Conservation (phyloP, 352 stramenopile genomes). For the Heterotrichella gracilis region DNA sequence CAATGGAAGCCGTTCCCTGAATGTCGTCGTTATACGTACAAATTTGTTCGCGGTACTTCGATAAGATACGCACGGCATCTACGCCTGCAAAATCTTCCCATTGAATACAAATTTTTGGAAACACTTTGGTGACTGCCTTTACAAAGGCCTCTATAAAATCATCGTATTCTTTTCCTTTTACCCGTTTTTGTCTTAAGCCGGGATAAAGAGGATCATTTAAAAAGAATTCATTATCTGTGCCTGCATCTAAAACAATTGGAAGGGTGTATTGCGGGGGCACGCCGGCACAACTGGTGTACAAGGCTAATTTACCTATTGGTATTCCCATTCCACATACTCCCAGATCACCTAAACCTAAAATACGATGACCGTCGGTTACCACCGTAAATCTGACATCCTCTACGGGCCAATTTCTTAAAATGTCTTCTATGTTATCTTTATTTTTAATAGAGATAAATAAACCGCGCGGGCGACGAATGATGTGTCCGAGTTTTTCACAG, state of each 20-base stretch:
- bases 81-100: slow-evolving; percentile 74
- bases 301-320: slow-evolving; percentile 57
- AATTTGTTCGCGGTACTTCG: slow-evolving; percentile 63
- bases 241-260: slow-evolving; percentile 63
- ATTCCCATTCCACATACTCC: slow-evolving; percentile 85
- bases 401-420: slow-evolving; percentile 70
- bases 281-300: slow-evolving; percentile 65
- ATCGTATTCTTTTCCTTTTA: slow-evolving; percentile 50
- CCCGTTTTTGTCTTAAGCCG: slow-evolving; percentile 49
- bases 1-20: slow-evolving; percentile 68
- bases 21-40: slow-evolving; percentile 73
- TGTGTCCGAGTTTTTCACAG: slow-evolving; percentile 42
- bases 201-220: slow-evolving; percentile 66
- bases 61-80: slow-evolving; percentile 47
- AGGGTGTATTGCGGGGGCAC: slow-evolving; percentile 57
- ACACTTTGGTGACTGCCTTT: slow-evolving; percentile 38
- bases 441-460: slow-evolving; percentile 76
- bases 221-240: slow-evolving; percentile 66
- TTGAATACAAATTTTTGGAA: slow-evolving; percentile 61
- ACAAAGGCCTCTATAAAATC: slow-evolving; percentile 66
- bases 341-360: slow-evolving; percentile 69
- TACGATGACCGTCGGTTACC: slow-evolving; percentile 69
- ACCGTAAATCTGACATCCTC: slow-evolving; percentile 73
- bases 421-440: slow-evolving; percentile 37
- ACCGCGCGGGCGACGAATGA: background rate